phyloP scores from a whole-genome alignment of 2,329 filamentous ascomycete species.

The Penicillium carneum region DNA sequence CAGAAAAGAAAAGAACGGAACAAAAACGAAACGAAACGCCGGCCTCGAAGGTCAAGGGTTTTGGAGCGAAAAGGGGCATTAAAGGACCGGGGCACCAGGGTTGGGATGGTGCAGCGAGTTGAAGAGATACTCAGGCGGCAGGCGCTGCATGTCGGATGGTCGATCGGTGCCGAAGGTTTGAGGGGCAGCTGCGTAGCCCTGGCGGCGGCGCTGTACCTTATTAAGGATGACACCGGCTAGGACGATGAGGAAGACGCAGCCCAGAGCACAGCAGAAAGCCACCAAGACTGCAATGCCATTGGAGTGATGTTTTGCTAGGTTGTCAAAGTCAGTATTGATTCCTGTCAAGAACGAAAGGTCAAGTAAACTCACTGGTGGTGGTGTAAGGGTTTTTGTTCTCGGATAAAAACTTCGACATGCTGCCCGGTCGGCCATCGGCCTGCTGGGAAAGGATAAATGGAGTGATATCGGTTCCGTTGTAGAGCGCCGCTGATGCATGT shows the following conservation, averaged over 20 bases:
- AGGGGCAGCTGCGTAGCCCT: slow-evolving; percentile 56
- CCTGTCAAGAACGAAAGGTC: slow-evolving; percentile 21
- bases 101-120: slow-evolving; percentile 49
- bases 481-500: slow-evolving; percentile 83
- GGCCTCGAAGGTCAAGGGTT: slow-evolving; percentile 25
- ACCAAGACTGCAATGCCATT: slow-evolving; percentile 56
- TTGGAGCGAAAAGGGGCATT: slow-evolving; percentile 34
- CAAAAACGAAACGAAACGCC: slow-evolving; percentile 14
- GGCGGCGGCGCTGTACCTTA: slow-evolving; percentile 56
- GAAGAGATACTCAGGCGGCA: slow-evolving; percentile 58
- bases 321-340: slow-evolving; percentile 15
- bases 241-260: slow-evolving; percentile 58
- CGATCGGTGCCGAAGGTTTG: slow-evolving; percentile 56
- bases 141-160: slow-evolving; percentile 54
- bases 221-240: slow-evolving; percentile 57
- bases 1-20: slow-evolving; percentile 12
- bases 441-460: slow-evolving; percentile 83
- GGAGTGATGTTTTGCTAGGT: slow-evolving; percentile 49
- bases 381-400: slow-evolving; percentile 80
- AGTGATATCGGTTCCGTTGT: slow-evolving; percentile 78
- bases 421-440: slow-evolving; percentile 70
- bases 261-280: slow-evolving; percentile 57
- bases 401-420: slow-evolving; percentile 81
- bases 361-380: slow-evolving; percentile 62
- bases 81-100: slow-evolving; percentile 46